These are phyloP conservation scores for Melaleuca alternifolia DNA, from an alignment of 345 rosid genomes.

Conservation along the genomic window DNA sequence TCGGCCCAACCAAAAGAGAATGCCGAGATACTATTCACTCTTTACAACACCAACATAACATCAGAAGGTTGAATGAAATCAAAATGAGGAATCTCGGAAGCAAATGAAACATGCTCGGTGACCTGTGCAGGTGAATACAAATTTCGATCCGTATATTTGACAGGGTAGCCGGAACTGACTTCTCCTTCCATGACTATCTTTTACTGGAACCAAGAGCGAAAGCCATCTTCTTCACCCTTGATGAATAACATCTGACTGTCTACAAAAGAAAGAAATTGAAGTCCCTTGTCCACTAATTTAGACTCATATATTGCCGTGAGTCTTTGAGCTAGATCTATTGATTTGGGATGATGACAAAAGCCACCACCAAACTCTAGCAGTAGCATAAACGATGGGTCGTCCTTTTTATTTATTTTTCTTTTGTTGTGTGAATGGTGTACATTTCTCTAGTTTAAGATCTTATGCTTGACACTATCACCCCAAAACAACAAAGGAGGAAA, in stretches of 20 bases:
- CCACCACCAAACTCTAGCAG: neutral
- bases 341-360: neutral
- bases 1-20: neutral
- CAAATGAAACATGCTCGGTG: neutral
- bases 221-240: neutral
- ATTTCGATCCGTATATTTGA: neutral
- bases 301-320: neutral
- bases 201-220: neutral
- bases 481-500: neutral
- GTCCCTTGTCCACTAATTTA: neutral
- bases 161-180: neutral
- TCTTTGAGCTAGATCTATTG: neutral
- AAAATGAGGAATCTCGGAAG: neutral
- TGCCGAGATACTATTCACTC: neutral
- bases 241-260: neutral
- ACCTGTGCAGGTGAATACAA: neutral
- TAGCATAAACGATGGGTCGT: neutral
- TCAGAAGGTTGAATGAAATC: neutral
- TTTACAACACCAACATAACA: neutral
- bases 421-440: neutral
- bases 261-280: neutral
- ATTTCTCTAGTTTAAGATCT: neutral
- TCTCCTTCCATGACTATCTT: neutral
- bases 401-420: neutral
- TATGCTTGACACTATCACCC: neutral